Evolutionary conservation across 1,284 basidiomycete species (phyloP).

Genomic region (Tranzscheliella williamsii): DNA sequence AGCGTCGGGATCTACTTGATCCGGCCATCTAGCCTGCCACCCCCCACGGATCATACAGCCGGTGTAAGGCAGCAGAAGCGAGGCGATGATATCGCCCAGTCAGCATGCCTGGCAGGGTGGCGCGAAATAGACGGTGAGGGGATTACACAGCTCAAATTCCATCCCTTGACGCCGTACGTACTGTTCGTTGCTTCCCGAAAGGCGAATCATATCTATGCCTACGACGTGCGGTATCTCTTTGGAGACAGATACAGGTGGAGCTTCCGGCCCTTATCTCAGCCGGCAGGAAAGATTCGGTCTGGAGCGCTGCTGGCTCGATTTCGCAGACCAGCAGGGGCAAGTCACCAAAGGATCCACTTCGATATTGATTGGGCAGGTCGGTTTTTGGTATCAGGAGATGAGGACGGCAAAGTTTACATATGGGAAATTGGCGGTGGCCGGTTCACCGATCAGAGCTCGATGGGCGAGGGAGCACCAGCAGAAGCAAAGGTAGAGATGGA

Average conservation of each 20-base stretch:
- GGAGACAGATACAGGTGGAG: constrained; percentile 20
- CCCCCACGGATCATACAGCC: constrained; percentile 15
- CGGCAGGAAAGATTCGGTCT: constrained; percentile 9
- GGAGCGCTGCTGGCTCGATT: constrained; percentile 35
- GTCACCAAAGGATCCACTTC: constrained; percentile 44
- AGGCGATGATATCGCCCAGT: constrained; percentile 7
- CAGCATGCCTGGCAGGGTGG: constrained; percentile 43
- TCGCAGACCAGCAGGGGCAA: constrained; percentile 4
- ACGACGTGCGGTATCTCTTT: constrained; percentile 40
- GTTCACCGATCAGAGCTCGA: constrained; percentile 6
- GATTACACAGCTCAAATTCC: constrained; percentile 44
- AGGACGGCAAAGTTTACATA: constrained; percentile 19
- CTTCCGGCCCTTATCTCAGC: constrained; percentile 21
- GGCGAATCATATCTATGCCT: constrained; percentile 35
- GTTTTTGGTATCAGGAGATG: constrained; percentile 38
- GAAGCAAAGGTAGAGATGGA: too few species aligned
- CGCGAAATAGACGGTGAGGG: constrained; percentile 42
- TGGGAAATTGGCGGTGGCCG: constrained; percentile 36
- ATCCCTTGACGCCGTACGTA: constrained; percentile 37
- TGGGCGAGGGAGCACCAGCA: too few species aligned
- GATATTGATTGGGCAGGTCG: constrained; percentile 46
- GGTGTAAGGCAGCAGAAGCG: not conserved
- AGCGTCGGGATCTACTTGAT: constrained; percentile 43
- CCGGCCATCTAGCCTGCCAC: constrained; percentile 5
- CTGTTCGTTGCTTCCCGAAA: constrained; percentile 44